phyloP scores from a whole-genome alignment of 495 filamentous ascomycete species.

The Hypoxylon trugodes region DNA sequence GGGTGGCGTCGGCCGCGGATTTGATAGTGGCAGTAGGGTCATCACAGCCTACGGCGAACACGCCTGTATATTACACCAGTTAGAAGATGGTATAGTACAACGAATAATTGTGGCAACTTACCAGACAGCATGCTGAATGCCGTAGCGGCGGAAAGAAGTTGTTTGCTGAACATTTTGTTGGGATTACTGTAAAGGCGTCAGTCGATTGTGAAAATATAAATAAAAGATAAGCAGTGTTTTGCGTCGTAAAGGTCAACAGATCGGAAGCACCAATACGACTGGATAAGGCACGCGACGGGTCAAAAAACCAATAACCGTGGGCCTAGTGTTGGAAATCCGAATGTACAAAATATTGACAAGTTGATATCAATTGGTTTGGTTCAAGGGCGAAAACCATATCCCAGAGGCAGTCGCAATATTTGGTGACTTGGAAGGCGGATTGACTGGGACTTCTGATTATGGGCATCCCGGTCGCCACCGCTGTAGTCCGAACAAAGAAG shows the following conservation, averaged over 20 bases:
- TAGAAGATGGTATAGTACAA: neutral
- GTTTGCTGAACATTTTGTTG: constrained; percentile 76
- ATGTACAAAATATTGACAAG: neutral
- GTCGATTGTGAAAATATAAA: neutral
- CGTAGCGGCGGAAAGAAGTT: constrained; percentile 77
- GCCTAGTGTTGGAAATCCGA: neutral
- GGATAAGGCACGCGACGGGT: neutral
- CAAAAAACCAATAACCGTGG: neutral
- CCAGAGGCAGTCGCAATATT: neutral
- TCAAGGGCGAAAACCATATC: neutral
- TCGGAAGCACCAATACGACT: neutral
- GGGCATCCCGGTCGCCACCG: neutral
- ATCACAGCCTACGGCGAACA: constrained; percentile 52
- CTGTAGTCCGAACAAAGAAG: too few species aligned
- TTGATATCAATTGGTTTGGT: neutral
- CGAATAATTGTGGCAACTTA: too few species aligned
- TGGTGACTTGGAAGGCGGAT: neutral
- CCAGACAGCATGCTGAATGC: too few species aligned
- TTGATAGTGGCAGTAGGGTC: constrained; percentile 65
- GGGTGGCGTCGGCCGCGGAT: constrained; percentile 75
- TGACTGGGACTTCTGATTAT: neutral
- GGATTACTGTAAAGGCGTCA: constrained; percentile 37
- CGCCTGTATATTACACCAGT: neutral
- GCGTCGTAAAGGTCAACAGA: neutral
- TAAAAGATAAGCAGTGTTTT: constrained; percentile 10